Conservation (phyloP, 164 flowering plant species). For the Sedum album region DNA sequence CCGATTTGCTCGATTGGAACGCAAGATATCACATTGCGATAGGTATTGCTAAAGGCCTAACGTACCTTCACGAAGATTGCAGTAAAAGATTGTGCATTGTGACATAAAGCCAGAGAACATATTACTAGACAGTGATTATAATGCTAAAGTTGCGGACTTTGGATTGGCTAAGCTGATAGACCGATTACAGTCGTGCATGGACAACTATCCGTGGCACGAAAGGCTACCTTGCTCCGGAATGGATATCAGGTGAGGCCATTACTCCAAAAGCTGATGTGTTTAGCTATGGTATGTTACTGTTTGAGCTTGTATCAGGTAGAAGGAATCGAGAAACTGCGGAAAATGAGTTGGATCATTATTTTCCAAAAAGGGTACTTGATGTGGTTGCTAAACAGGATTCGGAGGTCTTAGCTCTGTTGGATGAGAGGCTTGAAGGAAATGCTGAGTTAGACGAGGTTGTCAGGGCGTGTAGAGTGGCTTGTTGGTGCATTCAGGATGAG, state of each 20-base stretch:
- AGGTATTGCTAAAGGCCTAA: slow-evolving; percentile 3
- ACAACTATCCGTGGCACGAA: slow-evolving; percentile 14
- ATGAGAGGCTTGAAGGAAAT: slow-evolving; percentile 7
- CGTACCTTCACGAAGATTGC: slow-evolving; percentile 10
- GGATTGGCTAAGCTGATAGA: slow-evolving; percentile 11
- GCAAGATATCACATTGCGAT: slow-evolving; percentile 9
- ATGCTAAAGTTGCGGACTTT: slow-evolving; percentile 12
- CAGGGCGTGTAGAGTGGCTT: slow-evolving; percentile 7
- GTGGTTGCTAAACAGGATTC: neutral
- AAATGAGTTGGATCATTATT: slow-evolving; percentile 6
- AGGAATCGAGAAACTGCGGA: neutral
- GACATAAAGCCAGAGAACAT: slow-evolving; percentile 14
- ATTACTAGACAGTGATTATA: slow-evolving; percentile 1
- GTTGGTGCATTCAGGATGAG: slow-evolving; percentile 15
- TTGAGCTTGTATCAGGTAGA: slow-evolving; percentile 12
- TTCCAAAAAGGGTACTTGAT: slow-evolving; percentile 1
- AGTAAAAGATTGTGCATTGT: slow-evolving; percentile 9
- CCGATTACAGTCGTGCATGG: slow-evolving; percentile 3
- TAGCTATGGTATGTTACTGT: slow-evolving; percentile 12
- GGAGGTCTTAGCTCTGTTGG: neutral
- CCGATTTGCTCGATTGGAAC: neutral
- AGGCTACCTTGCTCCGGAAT: slow-evolving; percentile 15
- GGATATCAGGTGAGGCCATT: slow-evolving; percentile 12
- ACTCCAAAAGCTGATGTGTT: slow-evolving; percentile 12
- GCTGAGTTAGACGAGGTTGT: neutral